Percentiles rank a stretch among this genome's conserved stretches.
Conservation (phyloP, 768 basidiomycete genomes). For the Terana coerulea region DNA sequence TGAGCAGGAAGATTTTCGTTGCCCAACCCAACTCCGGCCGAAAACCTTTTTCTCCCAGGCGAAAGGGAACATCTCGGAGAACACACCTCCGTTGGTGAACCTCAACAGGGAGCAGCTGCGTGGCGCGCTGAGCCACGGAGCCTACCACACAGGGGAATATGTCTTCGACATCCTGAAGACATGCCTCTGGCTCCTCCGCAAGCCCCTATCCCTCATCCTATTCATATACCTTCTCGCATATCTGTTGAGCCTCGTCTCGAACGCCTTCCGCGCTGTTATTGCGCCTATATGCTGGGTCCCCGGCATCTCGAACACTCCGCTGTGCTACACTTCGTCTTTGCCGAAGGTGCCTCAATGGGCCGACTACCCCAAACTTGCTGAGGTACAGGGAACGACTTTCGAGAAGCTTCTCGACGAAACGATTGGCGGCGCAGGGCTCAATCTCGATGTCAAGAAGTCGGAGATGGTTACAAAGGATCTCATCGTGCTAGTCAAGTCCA, state of each 20-base stretch:
- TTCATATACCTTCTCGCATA: constrained; percentile 49
- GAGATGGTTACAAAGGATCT: constrained; percentile 76
- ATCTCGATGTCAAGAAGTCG: constrained; percentile 68
- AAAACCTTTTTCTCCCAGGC: not conserved
- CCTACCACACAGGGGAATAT: constrained; percentile 33
- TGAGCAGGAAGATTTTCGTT: constrained; percentile 7
- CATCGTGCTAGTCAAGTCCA: constrained; percentile 55
- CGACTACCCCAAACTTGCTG: constrained; percentile 58
- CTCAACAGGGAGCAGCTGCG: constrained; percentile 21
- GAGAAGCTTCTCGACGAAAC: constrained; percentile 60
- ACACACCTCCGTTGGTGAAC: constrained; percentile 6
- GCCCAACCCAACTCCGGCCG: constrained; percentile 7
- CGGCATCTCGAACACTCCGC: constrained; percentile 41
- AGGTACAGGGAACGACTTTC: constrained; percentile 58
- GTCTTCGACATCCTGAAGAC: constrained; percentile 43
- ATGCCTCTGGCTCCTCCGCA: constrained; percentile 47
- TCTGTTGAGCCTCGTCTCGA: constrained; percentile 37
- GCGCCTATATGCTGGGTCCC: constrained; percentile 63
- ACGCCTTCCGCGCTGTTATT: constrained; percentile 43
- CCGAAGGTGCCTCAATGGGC: constrained; percentile 38
- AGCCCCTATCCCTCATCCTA: constrained; percentile 52
- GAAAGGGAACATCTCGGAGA: constrained; percentile 3
- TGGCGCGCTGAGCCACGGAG: constrained; percentile 14
- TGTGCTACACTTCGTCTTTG: constrained; percentile 36
- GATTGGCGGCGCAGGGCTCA: constrained; percentile 53